These are phyloP conservation scores for Neonectria faginata DNA, from an alignment of 2,329 filamentous ascomycete genomes.

Conservation along the genomic window DNA sequence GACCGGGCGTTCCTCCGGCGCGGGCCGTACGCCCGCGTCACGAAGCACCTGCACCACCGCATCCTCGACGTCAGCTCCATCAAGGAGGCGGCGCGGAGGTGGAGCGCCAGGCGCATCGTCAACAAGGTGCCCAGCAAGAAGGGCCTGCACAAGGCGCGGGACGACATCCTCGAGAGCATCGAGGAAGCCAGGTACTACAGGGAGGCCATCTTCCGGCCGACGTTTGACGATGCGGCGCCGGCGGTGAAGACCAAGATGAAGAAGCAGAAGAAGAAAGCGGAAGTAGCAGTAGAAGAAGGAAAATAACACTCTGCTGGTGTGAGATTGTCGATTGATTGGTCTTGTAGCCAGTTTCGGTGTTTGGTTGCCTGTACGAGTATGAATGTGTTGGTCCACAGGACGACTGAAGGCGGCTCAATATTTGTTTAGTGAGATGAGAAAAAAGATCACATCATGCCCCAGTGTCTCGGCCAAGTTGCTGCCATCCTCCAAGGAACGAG, in stretches of 20 bases:
- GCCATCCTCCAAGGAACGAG: neutral
- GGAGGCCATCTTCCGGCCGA: constrained; percentile 70
- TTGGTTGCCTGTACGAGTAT: too few relatives aligned
- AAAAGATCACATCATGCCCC: neutral
- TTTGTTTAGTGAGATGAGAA: neutral
- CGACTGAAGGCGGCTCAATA: neutral
- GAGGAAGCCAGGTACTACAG: constrained; percentile 89
- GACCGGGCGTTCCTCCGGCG: constrained; percentile 84
- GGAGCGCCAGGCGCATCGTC: constrained; percentile 67
- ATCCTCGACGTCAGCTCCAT: constrained; percentile 92
- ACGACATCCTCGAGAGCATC: constrained; percentile 96
- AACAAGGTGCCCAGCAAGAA: constrained; percentile 77
- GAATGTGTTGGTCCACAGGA: neutral
- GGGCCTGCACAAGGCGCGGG: constrained; percentile 81
- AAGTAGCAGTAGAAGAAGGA: neutral
- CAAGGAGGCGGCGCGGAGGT: constrained; percentile 89
- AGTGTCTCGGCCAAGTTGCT: neutral
- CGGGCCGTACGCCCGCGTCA: constrained; percentile 77
- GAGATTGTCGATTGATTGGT: neutral
- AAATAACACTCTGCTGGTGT: neutral
- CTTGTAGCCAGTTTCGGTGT: neutral
- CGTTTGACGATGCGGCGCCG: constrained; percentile 44
- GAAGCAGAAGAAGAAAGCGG: constrained; percentile 15
- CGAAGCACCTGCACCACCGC: constrained; percentile 86
- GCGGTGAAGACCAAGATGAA: constrained; percentile 40